Evolutionary conservation across 805 yeast genomes (phyloP).

Genomic region (Saccharomycopsis sp.): DNA sequence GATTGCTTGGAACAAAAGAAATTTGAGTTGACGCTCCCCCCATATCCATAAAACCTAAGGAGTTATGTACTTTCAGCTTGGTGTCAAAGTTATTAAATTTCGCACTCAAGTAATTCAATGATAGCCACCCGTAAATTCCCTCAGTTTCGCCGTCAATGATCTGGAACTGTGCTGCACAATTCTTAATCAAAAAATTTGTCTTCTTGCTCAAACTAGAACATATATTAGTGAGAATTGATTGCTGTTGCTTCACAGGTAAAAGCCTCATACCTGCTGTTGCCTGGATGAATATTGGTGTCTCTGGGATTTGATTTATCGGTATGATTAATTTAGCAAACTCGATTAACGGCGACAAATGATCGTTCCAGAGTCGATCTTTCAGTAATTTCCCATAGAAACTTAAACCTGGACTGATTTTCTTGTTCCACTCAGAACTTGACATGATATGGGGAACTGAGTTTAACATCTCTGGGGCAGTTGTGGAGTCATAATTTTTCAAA

Average conservation of each 20-base stretch:
- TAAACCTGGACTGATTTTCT: conserved; percentile 77
- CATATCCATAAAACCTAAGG: conserved; percentile 97
- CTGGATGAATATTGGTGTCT: conserved; percentile 83
- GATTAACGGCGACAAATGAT: conserved; percentile 61
- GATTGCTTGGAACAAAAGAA: conserved; percentile 77
- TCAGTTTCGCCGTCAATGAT: conserved; percentile 93
- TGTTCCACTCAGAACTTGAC: conserved; percentile 62
- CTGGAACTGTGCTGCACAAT: conserved; percentile 67
- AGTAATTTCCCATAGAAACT: conserved; percentile 49
- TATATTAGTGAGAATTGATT: conserved; percentile 47
- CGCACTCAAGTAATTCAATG: conserved; percentile 75
- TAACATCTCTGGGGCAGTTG: conserved; percentile 30
- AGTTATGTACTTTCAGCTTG: conserved; percentile 35
- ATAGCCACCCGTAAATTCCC: conserved; percentile 94
- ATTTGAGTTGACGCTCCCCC: conserved; percentile 98
- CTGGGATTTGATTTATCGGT: conserved; percentile 50
- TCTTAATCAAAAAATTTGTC: conserved; percentile 44
- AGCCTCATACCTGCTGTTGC: conserved; percentile 98
- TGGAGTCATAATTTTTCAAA: conserved; percentile 25
- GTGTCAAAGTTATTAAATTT: conserved; percentile 44
- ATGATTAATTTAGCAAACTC: conserved; percentile 63
- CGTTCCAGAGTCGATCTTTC: conserved; percentile 47
- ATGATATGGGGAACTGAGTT: conserved; percentile 61
- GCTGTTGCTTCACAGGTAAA: conserved; percentile 47
- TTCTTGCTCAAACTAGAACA: conserved; percentile 51